These are phyloP conservation scores for Tricholoma flavovirens DNA, from an alignment of 768 basidiomycete species.

Conservation along the genomic window DNA sequence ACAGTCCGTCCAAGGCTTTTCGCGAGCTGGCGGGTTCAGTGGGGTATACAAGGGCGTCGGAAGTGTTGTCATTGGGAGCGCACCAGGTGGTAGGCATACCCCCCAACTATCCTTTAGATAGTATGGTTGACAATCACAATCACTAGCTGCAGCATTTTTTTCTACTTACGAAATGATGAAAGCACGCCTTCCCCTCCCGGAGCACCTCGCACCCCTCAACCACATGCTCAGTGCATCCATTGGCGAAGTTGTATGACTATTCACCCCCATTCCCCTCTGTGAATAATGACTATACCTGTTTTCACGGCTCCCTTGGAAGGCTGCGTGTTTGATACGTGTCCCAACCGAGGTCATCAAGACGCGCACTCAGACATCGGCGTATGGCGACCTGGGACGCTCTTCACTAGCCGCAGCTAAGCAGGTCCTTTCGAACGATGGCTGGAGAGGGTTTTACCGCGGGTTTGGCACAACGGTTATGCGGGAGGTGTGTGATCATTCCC, in stretches of 20 bases:
- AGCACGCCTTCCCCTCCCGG: slow-evolving; percentile 55
- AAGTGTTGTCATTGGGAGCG: slow-evolving; percentile 91
- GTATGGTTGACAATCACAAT: background rate
- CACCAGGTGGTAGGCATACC: slow-evolving; percentile 73
- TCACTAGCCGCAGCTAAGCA: slow-evolving; percentile 56
- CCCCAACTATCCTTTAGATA: background rate
- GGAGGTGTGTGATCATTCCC: slow-evolving; percentile 24
- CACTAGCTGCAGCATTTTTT: slow-evolving; percentile 88
- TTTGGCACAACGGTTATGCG: slow-evolving; percentile 71
- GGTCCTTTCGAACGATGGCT: slow-evolving; percentile 56
- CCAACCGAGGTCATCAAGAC: slow-evolving; percentile 97
- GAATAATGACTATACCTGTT: slow-evolving; percentile 10
- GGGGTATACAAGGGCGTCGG: slow-evolving; percentile 93
- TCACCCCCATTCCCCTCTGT: slow-evolving; percentile 17
- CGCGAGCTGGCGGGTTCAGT: slow-evolving; percentile 77
- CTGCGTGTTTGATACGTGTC: slow-evolving; percentile 86
- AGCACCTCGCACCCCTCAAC: slow-evolving; percentile 56
- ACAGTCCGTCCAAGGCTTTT: slow-evolving; percentile 84
- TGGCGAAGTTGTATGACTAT: slow-evolving; percentile 48
- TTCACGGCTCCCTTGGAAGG: slow-evolving; percentile 5
- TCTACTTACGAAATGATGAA: slow-evolving; percentile 91
- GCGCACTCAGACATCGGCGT: slow-evolving; percentile 80
- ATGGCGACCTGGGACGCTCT: slow-evolving; percentile 48
- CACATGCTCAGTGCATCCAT: slow-evolving; percentile 53
- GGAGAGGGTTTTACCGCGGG: slow-evolving; percentile 82